A percentile compares a stretch with the other conserved stretches of the same genome.
These are phyloP conservation scores for Rhizoclosmatium sp. DNA, from an alignment of 192 early-diverging fungal species.

Conservation along the genomic window DNA sequence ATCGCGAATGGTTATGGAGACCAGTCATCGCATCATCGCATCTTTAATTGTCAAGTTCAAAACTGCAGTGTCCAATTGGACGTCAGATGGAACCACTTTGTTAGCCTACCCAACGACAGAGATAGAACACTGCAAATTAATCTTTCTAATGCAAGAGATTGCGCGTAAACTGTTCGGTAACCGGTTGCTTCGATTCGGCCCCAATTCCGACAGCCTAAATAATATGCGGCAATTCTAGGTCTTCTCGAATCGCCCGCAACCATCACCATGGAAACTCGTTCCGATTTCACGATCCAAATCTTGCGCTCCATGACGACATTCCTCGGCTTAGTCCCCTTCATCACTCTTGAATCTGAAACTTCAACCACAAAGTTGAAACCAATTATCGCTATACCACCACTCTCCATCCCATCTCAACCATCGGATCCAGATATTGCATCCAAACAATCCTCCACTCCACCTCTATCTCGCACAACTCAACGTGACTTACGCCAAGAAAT, in stretches of 20 bases:
- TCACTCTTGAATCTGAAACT: background rate
- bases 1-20: constrained; percentile 5
- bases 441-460: background rate
- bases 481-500: background rate
- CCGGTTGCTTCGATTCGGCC: background rate
- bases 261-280: background rate
- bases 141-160: background rate
- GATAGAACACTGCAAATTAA: background rate
- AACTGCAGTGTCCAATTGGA: background rate
- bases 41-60: background rate
- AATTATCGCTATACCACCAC: background rate
- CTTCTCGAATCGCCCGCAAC: background rate
- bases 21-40: background rate
- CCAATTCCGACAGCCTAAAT: background rate
- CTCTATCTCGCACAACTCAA: background rate
- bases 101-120: background rate
- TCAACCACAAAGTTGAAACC: background rate
- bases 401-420: background rate
- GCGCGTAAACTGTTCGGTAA: background rate
- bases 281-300: background rate
- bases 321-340: background rate
- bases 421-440: background rate
- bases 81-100: background rate
- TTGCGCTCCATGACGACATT: background rate
- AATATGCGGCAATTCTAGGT: background rate